phyloP scores from a whole-genome alignment of 345 rosid genomes.

The Litchi chinensis region DNA sequence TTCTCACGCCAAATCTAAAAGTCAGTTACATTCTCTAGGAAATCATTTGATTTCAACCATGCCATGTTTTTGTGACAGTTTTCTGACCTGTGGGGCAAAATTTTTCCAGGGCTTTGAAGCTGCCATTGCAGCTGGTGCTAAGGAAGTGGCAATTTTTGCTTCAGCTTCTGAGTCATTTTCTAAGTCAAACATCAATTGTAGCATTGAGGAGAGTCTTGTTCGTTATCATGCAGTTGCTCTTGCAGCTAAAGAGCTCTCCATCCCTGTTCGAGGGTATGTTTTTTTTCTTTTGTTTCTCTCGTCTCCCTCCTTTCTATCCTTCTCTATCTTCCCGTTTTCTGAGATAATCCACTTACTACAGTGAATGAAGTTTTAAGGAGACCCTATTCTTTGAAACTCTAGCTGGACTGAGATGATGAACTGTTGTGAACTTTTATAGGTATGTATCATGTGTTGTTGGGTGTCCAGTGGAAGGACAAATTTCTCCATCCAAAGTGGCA shows the following conservation, averaged over 20 bases:
- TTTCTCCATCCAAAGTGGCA: constrained; percentile 78
- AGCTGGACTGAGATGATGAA: constrained; percentile 6
- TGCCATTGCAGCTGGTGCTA: constrained; percentile 78
- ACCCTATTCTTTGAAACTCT: not conserved
- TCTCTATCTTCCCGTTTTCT: not conserved
- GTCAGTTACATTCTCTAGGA: constrained; percentile 31
- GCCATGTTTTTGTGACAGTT: not conserved
- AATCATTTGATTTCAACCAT: not conserved
- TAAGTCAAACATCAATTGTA: constrained; percentile 74
- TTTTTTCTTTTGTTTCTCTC: constrained; percentile 8
- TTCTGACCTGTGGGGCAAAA: constrained; percentile 15
- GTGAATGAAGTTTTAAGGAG: not conserved
- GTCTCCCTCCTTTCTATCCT: not conserved
- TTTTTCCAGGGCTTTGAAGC: constrained; percentile 69
- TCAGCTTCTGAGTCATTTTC: constrained; percentile 85
- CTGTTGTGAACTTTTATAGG: constrained; percentile 40
- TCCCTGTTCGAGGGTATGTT: constrained; percentile 76
- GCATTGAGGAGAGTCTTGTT: constrained; percentile 71
- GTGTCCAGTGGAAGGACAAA: constrained; percentile 84
- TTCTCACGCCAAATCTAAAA: constrained; percentile 69
- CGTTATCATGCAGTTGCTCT: constrained; percentile 59
- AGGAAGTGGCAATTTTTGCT: constrained; percentile 78
- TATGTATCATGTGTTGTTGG: constrained; percentile 95
- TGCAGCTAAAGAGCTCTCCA: constrained; percentile 57
- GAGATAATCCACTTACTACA: not conserved